Conservation (phyloP, 768 basidiomycete genomes). For the Psilocybe azurescens region DNA sequence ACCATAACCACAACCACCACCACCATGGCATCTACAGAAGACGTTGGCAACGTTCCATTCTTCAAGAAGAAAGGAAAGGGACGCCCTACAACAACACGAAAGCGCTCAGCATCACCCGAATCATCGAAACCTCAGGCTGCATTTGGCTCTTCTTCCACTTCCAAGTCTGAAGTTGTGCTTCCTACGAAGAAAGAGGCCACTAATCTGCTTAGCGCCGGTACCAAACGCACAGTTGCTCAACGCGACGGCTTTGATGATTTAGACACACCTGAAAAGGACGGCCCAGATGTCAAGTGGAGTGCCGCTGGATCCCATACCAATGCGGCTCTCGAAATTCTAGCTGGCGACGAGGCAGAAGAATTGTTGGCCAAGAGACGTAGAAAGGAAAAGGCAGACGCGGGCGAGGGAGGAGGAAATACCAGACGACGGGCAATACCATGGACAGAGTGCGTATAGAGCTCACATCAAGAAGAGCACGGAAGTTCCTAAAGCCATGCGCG, state of each 20-base stretch:
- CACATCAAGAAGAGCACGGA: slow-evolving; percentile 86
- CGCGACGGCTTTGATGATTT: slow-evolving; percentile 61
- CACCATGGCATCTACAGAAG: slow-evolving; percentile 44
- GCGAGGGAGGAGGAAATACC: slow-evolving; percentile 62
- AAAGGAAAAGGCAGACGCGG: slow-evolving; percentile 56
- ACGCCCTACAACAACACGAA: slow-evolving; percentile 76
- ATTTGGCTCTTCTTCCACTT: slow-evolving; percentile 39
- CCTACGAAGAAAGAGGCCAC: slow-evolving; percentile 70
- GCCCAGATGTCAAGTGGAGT: slow-evolving; percentile 80
- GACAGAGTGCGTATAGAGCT: slow-evolving; percentile 79
- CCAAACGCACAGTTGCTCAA: slow-evolving; percentile 60
- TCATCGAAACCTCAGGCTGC: slow-evolving; percentile 22
- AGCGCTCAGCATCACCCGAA: slow-evolving; percentile 74
- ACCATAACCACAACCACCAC: slow-evolving; percentile 17
- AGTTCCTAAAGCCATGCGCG: slow-evolving; percentile 86
- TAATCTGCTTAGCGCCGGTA: slow-evolving; percentile 70
- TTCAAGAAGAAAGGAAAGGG: slow-evolving; percentile 82
- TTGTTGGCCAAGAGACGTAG: slow-evolving; percentile 71
- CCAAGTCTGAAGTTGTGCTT: slow-evolving; percentile 76
- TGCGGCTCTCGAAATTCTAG: slow-evolving; percentile 74
- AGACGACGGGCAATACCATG: slow-evolving; percentile 88
- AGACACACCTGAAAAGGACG: slow-evolving; percentile 60
- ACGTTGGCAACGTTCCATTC: slow-evolving; percentile 71
- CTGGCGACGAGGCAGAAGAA: slow-evolving; percentile 83
- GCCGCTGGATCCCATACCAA: slow-evolving; percentile 76